These are phyloP conservation scores for Pestalotiopsis sp. DNA, from an alignment of 2,329 filamentous ascomycete genomes.

Conservation along the genomic window DNA sequence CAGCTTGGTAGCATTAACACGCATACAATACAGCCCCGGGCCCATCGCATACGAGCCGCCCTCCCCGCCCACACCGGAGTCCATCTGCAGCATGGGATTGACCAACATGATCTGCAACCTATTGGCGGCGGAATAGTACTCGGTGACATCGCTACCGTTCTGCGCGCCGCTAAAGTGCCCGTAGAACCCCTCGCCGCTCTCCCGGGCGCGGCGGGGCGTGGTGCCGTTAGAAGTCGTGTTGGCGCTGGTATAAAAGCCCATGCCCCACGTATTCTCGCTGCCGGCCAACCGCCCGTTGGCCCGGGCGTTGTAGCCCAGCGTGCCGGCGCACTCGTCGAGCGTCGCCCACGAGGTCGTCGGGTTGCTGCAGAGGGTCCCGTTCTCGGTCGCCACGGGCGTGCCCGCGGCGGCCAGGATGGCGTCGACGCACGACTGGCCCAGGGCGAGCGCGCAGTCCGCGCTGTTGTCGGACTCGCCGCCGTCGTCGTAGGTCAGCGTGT, in stretches of 20 bases:
- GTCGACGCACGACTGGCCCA: not conserved
- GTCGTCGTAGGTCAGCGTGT: not conserved
- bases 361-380: not conserved
- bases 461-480: not conserved
- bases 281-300: no score
- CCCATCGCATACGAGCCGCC: not conserved
- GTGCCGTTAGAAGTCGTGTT: not conserved
- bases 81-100: not conserved
- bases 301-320: not conserved
- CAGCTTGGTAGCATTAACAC: not conserved
- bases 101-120: not conserved
- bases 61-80: not conserved
- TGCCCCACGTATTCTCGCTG: not conserved
- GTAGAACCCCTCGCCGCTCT: not conserved
- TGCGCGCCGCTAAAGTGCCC: not conserved
- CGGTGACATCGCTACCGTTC: not conserved
- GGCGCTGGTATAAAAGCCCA: not conserved
- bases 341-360: not conserved
- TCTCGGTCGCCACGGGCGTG: not conserved
- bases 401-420: not conserved
- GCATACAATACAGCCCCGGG: not conserved
- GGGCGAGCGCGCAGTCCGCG: not conserved
- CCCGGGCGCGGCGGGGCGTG: not conserved
- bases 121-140: not conserved
- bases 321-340: not conserved